Percentiles rank a stretch among this genome's conserved stretches.
phyloP scores from a whole-genome alignment of 208 protist species.

The Naegleria gruberi region DNA sequence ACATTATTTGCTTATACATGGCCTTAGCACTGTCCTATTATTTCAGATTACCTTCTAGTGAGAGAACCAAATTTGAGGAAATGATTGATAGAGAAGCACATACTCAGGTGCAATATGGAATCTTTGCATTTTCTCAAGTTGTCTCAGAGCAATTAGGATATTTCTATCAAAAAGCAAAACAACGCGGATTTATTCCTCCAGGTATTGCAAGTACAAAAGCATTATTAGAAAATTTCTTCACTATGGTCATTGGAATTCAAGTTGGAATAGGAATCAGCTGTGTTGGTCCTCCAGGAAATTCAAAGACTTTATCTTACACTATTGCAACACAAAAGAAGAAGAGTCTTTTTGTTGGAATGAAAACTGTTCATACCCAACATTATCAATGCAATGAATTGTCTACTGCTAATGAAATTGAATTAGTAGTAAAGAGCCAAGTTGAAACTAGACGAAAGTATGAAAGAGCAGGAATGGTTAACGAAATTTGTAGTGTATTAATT shows the following conservation, averaged over 20 bases:
- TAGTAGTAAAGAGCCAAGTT: constrained; percentile 20
- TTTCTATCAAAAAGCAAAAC: background rate
- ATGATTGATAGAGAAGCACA: background rate
- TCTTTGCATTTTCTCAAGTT: background rate
- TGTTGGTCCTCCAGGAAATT: constrained; percentile 38
- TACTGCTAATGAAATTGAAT: constrained; percentile 41
- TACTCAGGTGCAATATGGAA: too few relatives aligned
- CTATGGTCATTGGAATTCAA: constrained; percentile 35
- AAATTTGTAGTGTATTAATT: constrained; percentile 34
- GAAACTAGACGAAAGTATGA: constrained; percentile 30
- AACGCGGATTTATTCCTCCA: background rate
- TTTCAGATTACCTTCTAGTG: constrained; percentile 22
- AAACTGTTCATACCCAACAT: constrained; percentile 11
- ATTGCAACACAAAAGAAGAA: constrained; percentile 42
- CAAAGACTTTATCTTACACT: constrained; percentile 23
- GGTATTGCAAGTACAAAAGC: constrained; percentile 43
- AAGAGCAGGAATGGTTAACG: background rate
- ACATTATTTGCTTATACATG: background rate
- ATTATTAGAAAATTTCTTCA: constrained; percentile 44
- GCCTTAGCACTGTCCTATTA: constrained; percentile 30
- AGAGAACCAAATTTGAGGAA: background rate
- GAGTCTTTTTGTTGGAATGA: background rate
- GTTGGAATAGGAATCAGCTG: background rate
- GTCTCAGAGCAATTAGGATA: constrained; percentile 14
- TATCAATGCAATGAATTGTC: constrained; percentile 41